Percentiles rank a stretch among this genome's conserved stretches.
Conservation (phyloP, 1,284 basidiomycete genomes). For the Apiotrichum laibachii region DNA sequence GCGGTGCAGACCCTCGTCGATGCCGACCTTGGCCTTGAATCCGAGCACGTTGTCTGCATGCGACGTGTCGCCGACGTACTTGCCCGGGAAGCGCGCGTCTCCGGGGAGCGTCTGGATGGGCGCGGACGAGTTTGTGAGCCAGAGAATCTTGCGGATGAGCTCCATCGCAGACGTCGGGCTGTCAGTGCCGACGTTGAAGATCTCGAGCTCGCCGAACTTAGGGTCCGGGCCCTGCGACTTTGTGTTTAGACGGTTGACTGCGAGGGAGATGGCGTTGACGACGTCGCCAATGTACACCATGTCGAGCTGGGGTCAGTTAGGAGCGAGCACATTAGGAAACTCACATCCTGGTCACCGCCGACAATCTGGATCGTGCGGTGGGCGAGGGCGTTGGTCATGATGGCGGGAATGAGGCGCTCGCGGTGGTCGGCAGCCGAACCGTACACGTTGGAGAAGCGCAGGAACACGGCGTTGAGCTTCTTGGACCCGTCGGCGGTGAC, state of each 20-base stretch:
- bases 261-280: constrained; percentile 26
- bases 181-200: constrained; percentile 29
- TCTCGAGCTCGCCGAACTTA: constrained; percentile 16
- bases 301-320: constrained; percentile 13
- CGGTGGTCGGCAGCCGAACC: constrained; percentile 33
- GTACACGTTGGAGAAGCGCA: constrained; percentile 39
- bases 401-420: constrained; percentile 32
- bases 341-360: constrained; percentile 35
- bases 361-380: constrained; percentile 39
- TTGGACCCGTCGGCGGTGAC: constrained; percentile 4
- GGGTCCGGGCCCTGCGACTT: not conserved
- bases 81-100: constrained; percentile 25
- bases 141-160: constrained; percentile 27
- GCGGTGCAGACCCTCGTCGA: constrained; percentile 27
- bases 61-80: constrained; percentile 21
- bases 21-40: constrained; percentile 20
- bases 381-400: constrained; percentile 31
- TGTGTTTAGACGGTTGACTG: constrained; percentile 15
- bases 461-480: constrained; percentile 24
- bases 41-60: constrained; percentile 21
- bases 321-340: constrained; percentile 11
- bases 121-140: constrained; percentile 29
- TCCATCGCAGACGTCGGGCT: constrained; percentile 17
- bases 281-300: constrained; percentile 35
- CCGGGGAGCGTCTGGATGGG: constrained; percentile 27